Evolutionary conservation across 2,329 filamentous ascomycete genomes (phyloP), one percentile per base, ranked within the genome.

Genomic region (Teratosphaeria viscida): DNA sequence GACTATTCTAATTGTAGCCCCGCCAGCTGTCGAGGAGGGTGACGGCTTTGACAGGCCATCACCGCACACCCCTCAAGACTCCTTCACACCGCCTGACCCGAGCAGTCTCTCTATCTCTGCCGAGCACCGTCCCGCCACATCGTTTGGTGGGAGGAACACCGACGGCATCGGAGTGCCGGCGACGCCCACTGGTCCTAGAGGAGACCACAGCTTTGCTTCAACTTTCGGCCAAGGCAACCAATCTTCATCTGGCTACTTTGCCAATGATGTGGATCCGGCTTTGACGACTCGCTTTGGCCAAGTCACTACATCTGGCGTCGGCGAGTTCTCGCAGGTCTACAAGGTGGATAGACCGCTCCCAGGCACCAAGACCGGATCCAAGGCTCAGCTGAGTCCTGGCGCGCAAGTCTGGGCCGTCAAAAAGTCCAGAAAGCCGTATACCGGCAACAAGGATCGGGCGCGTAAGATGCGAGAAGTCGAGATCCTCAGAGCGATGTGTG

Each of bases 291-390:
- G 88, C 58, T 99, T 99, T 71, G 85, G 87, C 58, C 88, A 87
- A 61, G 87, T 95, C 12, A 88, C 90, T 66, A 81, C 86, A 61
- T 82, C 92, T 64, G 92, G 92, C 55, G 86, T 86, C 61, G 94
- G 94, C 60, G 92, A 96, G 72, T 99, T 99, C 71, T 97, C 94
- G 0, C 84, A 88, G 59, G 94, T 99, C 0, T 99, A 90, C 73
- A 85, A 87, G 39, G 92, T 96, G 4, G 84, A 84, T 14, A 76
- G 81, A 59, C 74, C 77, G 16, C 65, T 76, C 61, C 65, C 64
- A 59, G 43, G 64, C 61, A 63, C 61, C 14, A 26, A 59, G 39
- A 53, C 54, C 14, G 57, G 57, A 39, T 61, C 60, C n/a, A 57
- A 59, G 26, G 34, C 58, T 6, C 55, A 59, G 27, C 39, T 52